phyloP scores from a whole-genome alignment of 371 early-diverging fungal species.

The Apophysomyces sp. region DNA sequence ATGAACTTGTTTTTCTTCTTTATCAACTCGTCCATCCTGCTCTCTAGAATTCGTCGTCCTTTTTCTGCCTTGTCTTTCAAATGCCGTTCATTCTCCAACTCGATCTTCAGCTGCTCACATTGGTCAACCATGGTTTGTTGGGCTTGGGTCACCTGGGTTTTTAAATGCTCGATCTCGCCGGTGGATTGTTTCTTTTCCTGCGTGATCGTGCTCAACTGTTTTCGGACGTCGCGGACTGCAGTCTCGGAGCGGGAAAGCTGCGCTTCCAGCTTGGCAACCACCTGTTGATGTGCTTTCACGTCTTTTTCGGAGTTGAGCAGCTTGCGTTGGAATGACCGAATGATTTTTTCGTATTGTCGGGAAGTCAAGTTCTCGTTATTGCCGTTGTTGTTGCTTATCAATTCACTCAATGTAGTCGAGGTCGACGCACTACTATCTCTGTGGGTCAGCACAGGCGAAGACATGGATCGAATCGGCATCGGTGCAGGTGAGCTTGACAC shows the following conservation, averaged over 20 bases:
- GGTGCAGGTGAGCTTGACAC: neutral
- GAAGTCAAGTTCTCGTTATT: conserved; percentile 22
- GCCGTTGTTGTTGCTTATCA: neutral
- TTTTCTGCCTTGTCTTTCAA: conserved; percentile 52
- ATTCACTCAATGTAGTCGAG: neutral
- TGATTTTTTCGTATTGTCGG: conserved; percentile 47
- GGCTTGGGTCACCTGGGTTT: conserved; percentile 34
- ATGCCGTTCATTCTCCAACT: conserved; percentile 31
- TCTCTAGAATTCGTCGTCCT: conserved; percentile 46
- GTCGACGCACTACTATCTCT: neutral
- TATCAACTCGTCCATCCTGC: conserved; percentile 50
- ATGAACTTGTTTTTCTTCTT: conserved; percentile 53
- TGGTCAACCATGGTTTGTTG: conserved; percentile 22
- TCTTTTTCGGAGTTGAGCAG: conserved; percentile 38
- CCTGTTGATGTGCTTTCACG: conserved; percentile 41
- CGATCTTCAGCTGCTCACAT: conserved; percentile 26
- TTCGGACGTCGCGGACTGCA: conserved; percentile 38
- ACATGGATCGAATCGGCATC: neutral
- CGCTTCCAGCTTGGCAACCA: conserved; percentile 40
- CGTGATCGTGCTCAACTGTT: conserved; percentile 35
- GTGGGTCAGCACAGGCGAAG: neutral
- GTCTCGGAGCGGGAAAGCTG: conserved; percentile 41
- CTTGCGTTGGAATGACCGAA: conserved; percentile 51
- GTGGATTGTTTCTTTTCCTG: conserved; percentile 41
- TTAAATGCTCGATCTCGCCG: conserved; percentile 37